phyloP scores from a whole-genome alignment of 257 asterid genomes.

The Eustoma russellianum region DNA sequence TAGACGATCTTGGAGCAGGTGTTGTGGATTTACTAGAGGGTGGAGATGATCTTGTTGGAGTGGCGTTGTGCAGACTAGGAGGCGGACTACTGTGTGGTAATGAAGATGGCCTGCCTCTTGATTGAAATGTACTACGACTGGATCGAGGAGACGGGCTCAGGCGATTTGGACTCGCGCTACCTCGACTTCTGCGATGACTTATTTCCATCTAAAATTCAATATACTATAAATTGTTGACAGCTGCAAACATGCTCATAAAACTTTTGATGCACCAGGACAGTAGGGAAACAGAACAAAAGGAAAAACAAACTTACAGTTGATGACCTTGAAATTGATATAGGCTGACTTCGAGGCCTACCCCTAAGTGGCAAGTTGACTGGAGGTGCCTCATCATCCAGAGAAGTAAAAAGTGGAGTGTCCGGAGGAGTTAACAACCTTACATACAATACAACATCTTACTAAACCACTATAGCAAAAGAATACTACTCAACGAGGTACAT shows the following conservation, averaged over 20 bases:
- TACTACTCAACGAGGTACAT: background rate
- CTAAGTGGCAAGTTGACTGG: constrained; percentile 39
- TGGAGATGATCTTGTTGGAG: constrained; percentile 62
- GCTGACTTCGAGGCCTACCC: constrained; percentile 86
- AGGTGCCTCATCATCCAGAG: constrained; percentile 71
- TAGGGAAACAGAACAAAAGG: background rate
- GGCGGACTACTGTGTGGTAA: constrained; percentile 66
- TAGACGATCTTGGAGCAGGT: constrained; percentile 44
- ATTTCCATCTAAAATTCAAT: constrained; percentile 55
- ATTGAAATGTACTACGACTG: constrained; percentile 32
- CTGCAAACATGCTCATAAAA: background rate
- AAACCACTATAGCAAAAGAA: background rate
- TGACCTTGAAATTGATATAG: constrained; percentile 69
- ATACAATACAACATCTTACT: constrained; percentile 12
- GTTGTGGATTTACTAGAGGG: constrained; percentile 53
- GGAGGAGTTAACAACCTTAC: constrained; percentile 93
- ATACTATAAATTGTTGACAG: constrained; percentile 1
- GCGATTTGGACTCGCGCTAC: constrained; percentile 86
- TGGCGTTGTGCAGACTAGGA: constrained; percentile 32
- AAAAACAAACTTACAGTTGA: constrained; percentile 40
- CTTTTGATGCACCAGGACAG: background rate
- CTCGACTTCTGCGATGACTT: constrained; percentile 50
- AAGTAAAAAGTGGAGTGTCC: constrained; percentile 80
- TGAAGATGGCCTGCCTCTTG: constrained; percentile 59
- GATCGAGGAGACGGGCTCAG: constrained; percentile 73